Evolutionary conservation across 148 eudicot genomes (phyloP), one percentile per base, ranked within the genome.

Genomic region (Amaranthus palmeri): DNA sequence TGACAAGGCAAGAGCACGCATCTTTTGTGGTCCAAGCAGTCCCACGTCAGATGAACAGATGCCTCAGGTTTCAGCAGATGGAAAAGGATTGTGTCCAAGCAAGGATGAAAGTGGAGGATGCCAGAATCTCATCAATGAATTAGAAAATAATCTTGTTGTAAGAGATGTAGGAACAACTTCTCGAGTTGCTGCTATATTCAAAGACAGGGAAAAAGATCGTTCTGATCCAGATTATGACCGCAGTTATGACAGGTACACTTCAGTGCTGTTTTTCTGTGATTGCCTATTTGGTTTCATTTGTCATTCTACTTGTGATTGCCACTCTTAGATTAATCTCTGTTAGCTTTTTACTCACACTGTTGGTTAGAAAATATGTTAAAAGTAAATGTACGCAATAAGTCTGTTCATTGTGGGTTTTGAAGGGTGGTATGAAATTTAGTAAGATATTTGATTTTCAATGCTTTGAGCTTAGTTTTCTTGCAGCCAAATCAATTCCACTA

Each of bases 1-100:
- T 82, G 97, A 93, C 72, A 85, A 71, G 80, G 98, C 97, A 67
- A 81, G 98, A 36, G 97, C 98, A 46, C 97, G 98, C 76, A 93
- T 93, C 57, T 93, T 93, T 74, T 85, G 86, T 65, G 67, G 84
- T 73, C 83, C 89, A 56, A 69, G 58, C 74, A 79, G 81, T 72
- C 82, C 87, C 25, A 83, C 66, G 48, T 74, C 86, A 56, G 92
- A 87, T 70, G 86, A 83, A 67, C 47, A 80, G 6, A 61, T 54
- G 36, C 57, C 79, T 64, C 86, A 51, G 70, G 79, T 70, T 10
- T 54, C 79, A 43, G 75, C 73, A 5, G 86, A 85, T 70, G 85
- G 61, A 6, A 88, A 78, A 54, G 76, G 48, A 67, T 13, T 74
- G 69, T 81, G 68, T 76, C 72, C 76, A 54, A 82, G 67, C 74